A percentile compares a stretch with the other conserved stretches of the same genome.
Evolutionary conservation across 257 asterid species (phyloP).

Genomic region (Primulina huaijiensis): DNA sequence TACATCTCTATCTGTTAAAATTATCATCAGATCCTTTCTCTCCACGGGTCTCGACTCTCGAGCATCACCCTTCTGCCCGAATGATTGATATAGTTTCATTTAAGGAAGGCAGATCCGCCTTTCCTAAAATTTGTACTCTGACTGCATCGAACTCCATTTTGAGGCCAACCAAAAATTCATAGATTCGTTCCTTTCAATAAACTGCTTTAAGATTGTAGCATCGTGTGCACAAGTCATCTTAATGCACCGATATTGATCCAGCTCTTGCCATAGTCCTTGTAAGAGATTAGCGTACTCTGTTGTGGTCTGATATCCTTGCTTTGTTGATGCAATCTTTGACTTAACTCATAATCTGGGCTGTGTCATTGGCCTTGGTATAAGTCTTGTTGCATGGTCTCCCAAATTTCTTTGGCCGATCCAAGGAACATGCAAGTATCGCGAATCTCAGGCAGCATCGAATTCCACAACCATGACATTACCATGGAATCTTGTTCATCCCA

Average conservation of each 20-base stretch:
- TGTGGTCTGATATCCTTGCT: background rate
- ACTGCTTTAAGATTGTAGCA: background rate
- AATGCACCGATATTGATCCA: background rate
- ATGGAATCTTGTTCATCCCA: slow-evolving; percentile 19
- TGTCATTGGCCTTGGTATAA: background rate
- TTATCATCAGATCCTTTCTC: background rate
- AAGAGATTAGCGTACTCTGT: background rate
- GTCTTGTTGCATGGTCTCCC: background rate
- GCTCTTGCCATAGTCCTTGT: background rate
- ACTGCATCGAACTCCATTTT: background rate
- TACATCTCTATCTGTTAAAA: no score
- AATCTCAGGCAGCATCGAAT: background rate
- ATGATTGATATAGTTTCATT: background rate
- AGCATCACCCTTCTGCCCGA: background rate
- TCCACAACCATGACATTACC: background rate
- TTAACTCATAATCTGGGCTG: slow-evolving; percentile 6
- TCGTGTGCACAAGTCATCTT: background rate
- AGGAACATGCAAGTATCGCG: background rate
- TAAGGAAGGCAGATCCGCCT: background rate
- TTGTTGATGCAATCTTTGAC: background rate
- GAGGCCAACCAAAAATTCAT: background rate
- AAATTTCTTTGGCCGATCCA: no score
- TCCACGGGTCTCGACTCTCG: background rate
- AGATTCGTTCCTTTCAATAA: background rate
- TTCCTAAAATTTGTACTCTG: background rate